A percentile compares a stretch with the other conserved stretches of the same genome.
These are phyloP conservation scores for Warburgia ugandensis DNA, from an alignment of 164 flowering plant species.

Conservation along the genomic window DNA sequence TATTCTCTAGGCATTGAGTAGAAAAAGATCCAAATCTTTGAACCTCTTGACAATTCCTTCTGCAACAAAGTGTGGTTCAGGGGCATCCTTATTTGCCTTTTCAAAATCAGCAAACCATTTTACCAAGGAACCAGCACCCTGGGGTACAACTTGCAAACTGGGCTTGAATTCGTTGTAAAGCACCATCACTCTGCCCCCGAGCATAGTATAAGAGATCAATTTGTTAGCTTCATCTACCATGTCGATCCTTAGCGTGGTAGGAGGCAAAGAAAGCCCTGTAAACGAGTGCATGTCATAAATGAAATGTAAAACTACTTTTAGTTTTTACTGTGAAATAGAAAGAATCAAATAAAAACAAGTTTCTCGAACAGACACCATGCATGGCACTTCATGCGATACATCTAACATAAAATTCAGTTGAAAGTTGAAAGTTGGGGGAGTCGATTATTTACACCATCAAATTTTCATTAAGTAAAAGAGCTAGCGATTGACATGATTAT, in stretches of 20 bases:
- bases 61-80: conserved; percentile 30
- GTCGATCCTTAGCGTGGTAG: conserved; percentile 43
- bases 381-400: no score
- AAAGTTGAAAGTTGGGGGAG: no score
- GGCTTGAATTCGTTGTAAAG: conserved; percentile 48
- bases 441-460: no score
- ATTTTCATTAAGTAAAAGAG: no score
- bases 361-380: no score
- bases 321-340: no score
- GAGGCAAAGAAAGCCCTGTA: conserved; percentile 5
- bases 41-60: conserved; percentile 46
- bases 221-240: conserved; percentile 44
- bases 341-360: no score
- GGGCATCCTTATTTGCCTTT: conserved; percentile 42
- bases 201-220: conserved; percentile 33
- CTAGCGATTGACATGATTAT: no score
- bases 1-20: conserved; percentile 17
- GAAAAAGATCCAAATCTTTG: conserved; percentile 40
- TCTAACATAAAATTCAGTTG: no score
- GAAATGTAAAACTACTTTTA: no score
- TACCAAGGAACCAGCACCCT: conserved; percentile 45
- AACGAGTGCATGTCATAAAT: no score
- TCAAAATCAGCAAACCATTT: conserved; percentile 54
- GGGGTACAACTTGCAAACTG: conserved; percentile 21
- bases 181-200: conserved; percentile 53